Evolutionary conservation across 2,329 filamentous ascomycete species (phyloP), one percentile per base, ranked within the genome.

Genomic region (Ophiostoma ips): DNA sequence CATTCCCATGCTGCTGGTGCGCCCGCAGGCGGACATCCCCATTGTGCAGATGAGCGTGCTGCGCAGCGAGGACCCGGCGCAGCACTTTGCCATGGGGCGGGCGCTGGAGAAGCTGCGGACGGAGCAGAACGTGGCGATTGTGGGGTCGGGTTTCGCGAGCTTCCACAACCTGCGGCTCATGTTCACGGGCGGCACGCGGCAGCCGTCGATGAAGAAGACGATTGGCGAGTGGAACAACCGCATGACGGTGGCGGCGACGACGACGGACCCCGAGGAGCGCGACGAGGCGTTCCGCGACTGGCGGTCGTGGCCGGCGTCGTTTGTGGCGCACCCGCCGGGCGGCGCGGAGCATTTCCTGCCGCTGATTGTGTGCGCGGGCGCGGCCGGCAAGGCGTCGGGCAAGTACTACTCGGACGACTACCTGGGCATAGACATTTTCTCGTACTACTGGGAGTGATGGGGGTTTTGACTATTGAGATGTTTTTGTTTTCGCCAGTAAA

Each of bases 261-360:
- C 64, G 19, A 56, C 60, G 24, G 61, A 64, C 33, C 53, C 57
- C 5, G 54, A 58, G 15, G 64, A 66, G 50, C 58, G 73, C 33
- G 66, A 62, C 51, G 57, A 57, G 35, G 68, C 62, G 40, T 63
- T 79, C 34, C 57, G 59, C 10, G 59, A 56, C 2, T 79, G 75
- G 74, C 75, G 50, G 58, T 58, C 3, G 65, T 76, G 54, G 55
- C 69, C 71, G 0, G 59, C 66, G 31, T 67, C 70, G 1, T 71
- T 73, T 53, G 64, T 68, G 12, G 75, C 76, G 68, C 76, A 80
- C 58, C 76, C 76, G 3, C 61, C 62, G 1, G 59, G 64, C 10
- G 73, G 70, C 0, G 75, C 72, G 0, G 76, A 79, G 62, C 76
- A 80, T 55, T 78, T 79, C 50, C 61, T 79, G 67, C 76, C 76